Evolutionary conservation across 164 flowering plant species (phyloP).

Genomic region (Brasenia schreberi): DNA sequence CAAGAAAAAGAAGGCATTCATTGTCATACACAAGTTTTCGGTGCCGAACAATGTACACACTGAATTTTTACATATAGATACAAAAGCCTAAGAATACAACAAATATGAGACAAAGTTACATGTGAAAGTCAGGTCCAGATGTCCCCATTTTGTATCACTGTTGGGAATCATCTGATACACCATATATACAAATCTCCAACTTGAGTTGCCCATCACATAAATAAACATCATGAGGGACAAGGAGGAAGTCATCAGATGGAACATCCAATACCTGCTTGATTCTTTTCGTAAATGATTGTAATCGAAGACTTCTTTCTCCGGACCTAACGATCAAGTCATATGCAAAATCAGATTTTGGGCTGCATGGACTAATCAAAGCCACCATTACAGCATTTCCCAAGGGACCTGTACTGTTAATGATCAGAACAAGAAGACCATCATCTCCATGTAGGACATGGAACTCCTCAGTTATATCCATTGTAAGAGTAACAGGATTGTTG

Average conservation of each 20-base stretch:
- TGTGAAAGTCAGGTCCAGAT: background rate
- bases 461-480: constrained; percentile 19
- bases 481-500: constrained; percentile 29
- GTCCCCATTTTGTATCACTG: background rate
- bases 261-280: constrained; percentile 24
- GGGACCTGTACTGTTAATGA: constrained; percentile 27
- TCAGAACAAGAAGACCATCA: constrained; percentile 44
- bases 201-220: constrained; percentile 22
- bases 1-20: too few relatives aligned
- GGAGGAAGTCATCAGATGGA: constrained; percentile 30
- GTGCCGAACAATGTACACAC: too few relatives aligned
- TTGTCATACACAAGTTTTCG: too few relatives aligned
- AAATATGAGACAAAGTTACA: too few relatives aligned
- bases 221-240: constrained; percentile 31
- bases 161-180: background rate
- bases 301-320: constrained; percentile 28
- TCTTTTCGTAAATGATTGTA: constrained; percentile 32
- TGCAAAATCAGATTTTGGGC: constrained; percentile 23
- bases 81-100: too few relatives aligned
- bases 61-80: too few relatives aligned
- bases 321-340: constrained; percentile 35
- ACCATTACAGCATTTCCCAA: constrained; percentile 34
- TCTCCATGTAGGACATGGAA: constrained; percentile 42
- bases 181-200: constrained; percentile 49
- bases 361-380: constrained; percentile 23